A percentile compares a stretch with the other conserved stretches of the same genome.
These are phyloP conservation scores for Kalaharituber pfeilii DNA, from an alignment of 2,329 filamentous ascomycete species.

Conservation along the genomic window DNA sequence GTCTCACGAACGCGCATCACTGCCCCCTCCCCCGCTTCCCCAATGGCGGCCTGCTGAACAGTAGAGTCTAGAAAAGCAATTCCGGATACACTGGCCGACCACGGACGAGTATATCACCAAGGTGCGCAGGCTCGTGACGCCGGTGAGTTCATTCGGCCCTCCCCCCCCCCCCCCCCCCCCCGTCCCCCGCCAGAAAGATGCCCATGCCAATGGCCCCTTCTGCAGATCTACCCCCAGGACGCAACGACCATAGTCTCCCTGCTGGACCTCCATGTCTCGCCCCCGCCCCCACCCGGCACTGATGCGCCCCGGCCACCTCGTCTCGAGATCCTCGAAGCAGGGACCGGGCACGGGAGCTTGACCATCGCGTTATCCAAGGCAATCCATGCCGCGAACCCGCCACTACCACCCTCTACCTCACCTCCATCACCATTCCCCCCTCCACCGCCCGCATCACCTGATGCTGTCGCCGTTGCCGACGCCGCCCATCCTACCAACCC, in stretches of 20 bases:
- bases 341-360: slow-evolving; percentile 67
- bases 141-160: slow-evolving; percentile 33
- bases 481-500: slow-evolving; percentile 20
- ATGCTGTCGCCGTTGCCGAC: slow-evolving; percentile 15
- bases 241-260: slow-evolving; percentile 58
- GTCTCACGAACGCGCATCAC: neutral
- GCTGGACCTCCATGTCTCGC: slow-evolving; percentile 49
- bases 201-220: neutral
- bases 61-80: slow-evolving; percentile 22
- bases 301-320: slow-evolving; percentile 29
- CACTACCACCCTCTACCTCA: slow-evolving; percentile 29
- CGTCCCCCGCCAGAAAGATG: neutral
- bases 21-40: slow-evolving; percentile 3
- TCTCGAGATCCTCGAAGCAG: slow-evolving; percentile 65
- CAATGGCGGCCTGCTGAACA: neutral
- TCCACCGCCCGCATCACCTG: slow-evolving; percentile 17
- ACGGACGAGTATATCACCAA: slow-evolving; percentile 56
- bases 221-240: slow-evolving; percentile 46
- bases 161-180: neutral
- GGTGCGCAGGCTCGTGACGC: slow-evolving; percentile 54
- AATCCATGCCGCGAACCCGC: slow-evolving; percentile 53
- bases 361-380: slow-evolving; percentile 60
- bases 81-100: slow-evolving; percentile 46
- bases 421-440: slow-evolving; percentile 18
- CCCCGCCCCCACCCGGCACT: slow-evolving; percentile 23